Conservation (phyloP, 495 filamentous ascomycete genomes). For the Haplographium delicatum region DNA sequence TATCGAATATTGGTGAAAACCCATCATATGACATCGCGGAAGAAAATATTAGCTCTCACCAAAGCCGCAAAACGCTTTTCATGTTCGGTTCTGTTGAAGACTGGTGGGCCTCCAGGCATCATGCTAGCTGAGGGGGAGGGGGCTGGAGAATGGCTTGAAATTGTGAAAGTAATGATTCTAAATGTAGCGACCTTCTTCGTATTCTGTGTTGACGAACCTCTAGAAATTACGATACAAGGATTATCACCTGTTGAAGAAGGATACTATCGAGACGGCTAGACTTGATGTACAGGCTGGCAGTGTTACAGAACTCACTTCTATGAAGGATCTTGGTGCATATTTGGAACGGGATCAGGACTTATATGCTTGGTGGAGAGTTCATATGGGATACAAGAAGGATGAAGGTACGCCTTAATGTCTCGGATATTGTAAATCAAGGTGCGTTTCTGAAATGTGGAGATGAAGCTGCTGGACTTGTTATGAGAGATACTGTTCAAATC, state of each 20-base stretch:
- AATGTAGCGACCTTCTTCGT: background rate
- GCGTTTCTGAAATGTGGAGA: too few species aligned
- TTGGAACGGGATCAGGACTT: conserved; percentile 14
- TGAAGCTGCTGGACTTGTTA: too few species aligned
- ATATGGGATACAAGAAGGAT: conserved; percentile 19
- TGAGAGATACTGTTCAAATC: too few species aligned
- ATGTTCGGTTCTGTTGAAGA: conserved; percentile 53
- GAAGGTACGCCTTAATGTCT: too few species aligned
- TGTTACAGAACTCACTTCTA: conserved; percentile 16
- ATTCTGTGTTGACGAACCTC: background rate
- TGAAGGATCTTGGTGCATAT: conserved; percentile 17
- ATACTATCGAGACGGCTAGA: background rate
- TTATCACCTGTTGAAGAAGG: conserved; percentile 16
- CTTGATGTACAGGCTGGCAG: conserved; percentile 5
- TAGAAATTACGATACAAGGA: conserved; percentile 26
- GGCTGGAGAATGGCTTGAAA: conserved; percentile 47
- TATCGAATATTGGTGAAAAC: conserved; percentile 58
- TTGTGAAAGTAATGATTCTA: conserved; percentile 40
- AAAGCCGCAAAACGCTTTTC: conserved; percentile 46
- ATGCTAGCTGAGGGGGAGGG: conserved; percentile 57
- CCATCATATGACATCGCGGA: conserved; percentile 67
- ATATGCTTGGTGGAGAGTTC: conserved; percentile 19
- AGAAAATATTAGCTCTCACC: conserved; percentile 55
- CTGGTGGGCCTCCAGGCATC: conserved; percentile 54
- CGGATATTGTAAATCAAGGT: too few species aligned